phyloP scores from a whole-genome alignment of 2,329 filamentous ascomycete genomes.

The Aureobasidium melanogenum region DNA sequence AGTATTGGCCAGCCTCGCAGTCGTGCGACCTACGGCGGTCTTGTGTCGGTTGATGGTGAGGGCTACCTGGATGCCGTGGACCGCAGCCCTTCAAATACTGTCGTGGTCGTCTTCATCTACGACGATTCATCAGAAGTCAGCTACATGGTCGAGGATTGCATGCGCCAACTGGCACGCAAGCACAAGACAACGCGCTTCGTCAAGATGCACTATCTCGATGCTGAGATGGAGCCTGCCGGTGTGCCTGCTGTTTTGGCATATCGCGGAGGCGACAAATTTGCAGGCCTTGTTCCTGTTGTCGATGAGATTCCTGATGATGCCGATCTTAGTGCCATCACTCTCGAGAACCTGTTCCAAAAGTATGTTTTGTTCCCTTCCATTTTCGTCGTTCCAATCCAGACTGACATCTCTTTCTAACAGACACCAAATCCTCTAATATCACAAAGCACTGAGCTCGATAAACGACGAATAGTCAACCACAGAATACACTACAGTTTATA shows the following conservation, averaged over 20 bases:
- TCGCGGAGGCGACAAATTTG: slow-evolving; percentile 80
- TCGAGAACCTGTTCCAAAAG: slow-evolving; percentile 51
- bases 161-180: slow-evolving; percentile 63
- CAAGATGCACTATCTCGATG: slow-evolving; percentile 83
- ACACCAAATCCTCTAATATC: slow-evolving; percentile 13
- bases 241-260: slow-evolving; percentile 87
- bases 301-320: slow-evolving; percentile 66
- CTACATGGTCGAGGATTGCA: slow-evolving; percentile 65
- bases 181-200: slow-evolving; percentile 73
- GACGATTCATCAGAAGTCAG: slow-evolving; percentile 81
- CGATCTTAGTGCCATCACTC: slow-evolving; percentile 41
- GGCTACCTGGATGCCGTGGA: slow-evolving; percentile 97
- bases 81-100: slow-evolving; percentile 69
- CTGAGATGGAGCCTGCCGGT: slow-evolving; percentile 84
- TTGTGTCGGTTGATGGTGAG: slow-evolving; percentile 78
- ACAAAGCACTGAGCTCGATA: not conserved
- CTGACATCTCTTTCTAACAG: not conserved
- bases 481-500: not conserved
- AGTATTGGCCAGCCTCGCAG: slow-evolving; percentile 8
- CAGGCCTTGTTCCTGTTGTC: slow-evolving; percentile 78
- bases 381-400: not conserved
- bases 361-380: slow-evolving; percentile 25
- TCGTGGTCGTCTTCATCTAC: slow-evolving; percentile 89
- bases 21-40: slow-evolving; percentile 59
- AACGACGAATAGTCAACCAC: not conserved